phyloP scores from a whole-genome alignment of 345 rosid species.

The Dovyalis caffra region DNA sequence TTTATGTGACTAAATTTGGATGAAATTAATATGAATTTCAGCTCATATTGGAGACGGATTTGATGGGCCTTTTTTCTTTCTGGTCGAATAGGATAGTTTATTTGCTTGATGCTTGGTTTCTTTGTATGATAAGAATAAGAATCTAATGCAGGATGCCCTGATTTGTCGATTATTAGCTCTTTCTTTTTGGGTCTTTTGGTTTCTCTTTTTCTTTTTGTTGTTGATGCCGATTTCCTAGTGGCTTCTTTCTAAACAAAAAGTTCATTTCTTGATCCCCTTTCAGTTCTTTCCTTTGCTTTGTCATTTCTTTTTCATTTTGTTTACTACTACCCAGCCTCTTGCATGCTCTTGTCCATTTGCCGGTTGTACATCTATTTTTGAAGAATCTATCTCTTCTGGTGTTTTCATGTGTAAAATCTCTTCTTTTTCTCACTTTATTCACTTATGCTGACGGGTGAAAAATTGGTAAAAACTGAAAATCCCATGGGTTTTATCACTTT shows the following conservation, averaged over 20 bases:
- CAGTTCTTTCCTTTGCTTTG: conserved; percentile 15
- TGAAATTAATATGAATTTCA: not conserved
- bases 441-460: not conserved
- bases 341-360: conserved; percentile 16
- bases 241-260: conserved; percentile 17
- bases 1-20: not conserved
- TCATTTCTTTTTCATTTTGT: conserved; percentile 14
- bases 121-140: conserved; percentile 8
- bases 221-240: conserved; percentile 18
- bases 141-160: conserved; percentile 8
- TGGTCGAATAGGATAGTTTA: not conserved
- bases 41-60: not conserved
- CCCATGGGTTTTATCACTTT: not conserved
- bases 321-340: not conserved
- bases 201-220: conserved; percentile 9
- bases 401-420: not conserved
- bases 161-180: conserved; percentile 2
- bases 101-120: conserved; percentile 3
- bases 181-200: not conserved
- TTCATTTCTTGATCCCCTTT: conserved; percentile 22
- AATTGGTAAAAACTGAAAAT: not conserved
- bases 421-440: not conserved
- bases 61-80: not conserved
- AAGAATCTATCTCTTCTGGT: not conserved
- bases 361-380: conserved; percentile 11